phyloP scores from a whole-genome alignment of 1,284 basidiomycete species.

The Ceratobasidium sp. region DNA sequence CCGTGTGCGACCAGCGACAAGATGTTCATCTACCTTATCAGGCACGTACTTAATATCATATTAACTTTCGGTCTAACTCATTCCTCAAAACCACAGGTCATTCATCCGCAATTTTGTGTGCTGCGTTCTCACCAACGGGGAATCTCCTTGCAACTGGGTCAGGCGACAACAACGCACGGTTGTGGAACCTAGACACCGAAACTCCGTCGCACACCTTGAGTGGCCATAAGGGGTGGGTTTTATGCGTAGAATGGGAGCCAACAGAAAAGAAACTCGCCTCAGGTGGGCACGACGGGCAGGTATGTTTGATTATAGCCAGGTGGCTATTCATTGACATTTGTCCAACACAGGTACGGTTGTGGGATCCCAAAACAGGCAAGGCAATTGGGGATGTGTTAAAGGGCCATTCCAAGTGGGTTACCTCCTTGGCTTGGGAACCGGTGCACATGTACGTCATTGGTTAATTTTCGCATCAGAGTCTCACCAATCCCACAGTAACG shows the following conservation, averaged over 20 bases:
- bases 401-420: slow-evolving; percentile 97
- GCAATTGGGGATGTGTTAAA: slow-evolving; percentile 82
- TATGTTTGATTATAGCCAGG: slow-evolving; percentile 49
- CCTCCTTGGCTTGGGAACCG: slow-evolving; percentile 95
- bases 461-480: not conserved
- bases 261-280: slow-evolving; percentile 89
- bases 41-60: slow-evolving; percentile 55
- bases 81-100: slow-evolving; percentile 65
- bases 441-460: slow-evolving; percentile 73
- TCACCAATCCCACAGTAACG: slow-evolving; percentile 58
- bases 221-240: slow-evolving; percentile 94
- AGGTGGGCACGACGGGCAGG: slow-evolving; percentile 89
- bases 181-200: slow-evolving; percentile 96
- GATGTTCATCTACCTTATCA: slow-evolving; percentile 90
- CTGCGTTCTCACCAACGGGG: slow-evolving; percentile 93
- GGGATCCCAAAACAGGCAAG: slow-evolving; percentile 90
- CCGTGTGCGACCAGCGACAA: slow-evolving; percentile 88
- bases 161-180: slow-evolving; percentile 89
- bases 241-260: slow-evolving; percentile 97
- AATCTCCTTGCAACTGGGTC: slow-evolving; percentile 91
- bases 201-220: slow-evolving; percentile 86
- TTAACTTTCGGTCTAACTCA: not conserved
- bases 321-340: not conserved
- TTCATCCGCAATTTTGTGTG: slow-evolving; percentile 91
- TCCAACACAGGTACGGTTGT: slow-evolving; percentile 70